Base-by-base conservation (phyloP, 306 rosid species). In the Geum urbanum region DNA sequence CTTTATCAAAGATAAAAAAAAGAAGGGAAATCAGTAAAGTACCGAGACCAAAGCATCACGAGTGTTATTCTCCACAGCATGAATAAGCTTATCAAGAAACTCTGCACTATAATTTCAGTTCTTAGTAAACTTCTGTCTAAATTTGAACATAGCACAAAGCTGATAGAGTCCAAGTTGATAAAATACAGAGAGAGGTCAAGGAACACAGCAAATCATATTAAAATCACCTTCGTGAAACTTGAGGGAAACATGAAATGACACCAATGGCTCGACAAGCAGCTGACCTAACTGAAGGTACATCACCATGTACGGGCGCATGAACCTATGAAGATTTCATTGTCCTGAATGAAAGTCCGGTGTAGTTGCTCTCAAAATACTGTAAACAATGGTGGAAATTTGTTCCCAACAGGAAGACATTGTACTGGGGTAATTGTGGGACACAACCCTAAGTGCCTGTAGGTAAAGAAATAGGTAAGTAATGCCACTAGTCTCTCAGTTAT, bases 231-330 rank as follows among this genome's bases (percentile, higher is more conserved):
- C 83, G 85, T 79, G 88, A 86, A 80, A 91, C 88, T 84, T 86
- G 88, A 59, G 90, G 95, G 84, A 94, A 88, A 81, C 92, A 88
- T 57, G 98, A 84, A 79, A 91, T 83, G 85, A 94, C 81, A 51
- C 98, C 98, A 75, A 91, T 83, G 75, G 98, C 98, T 69, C 98
- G 91, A 88, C 98, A 91, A 61, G 97, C 90, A 83, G 97, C 88
- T 78, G 96, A 86, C 77, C 92, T 87, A 78, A 94, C 98, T 9
- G 91, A 84, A 50, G 98, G 83, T 49, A 80, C 91, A 70, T 82
- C 83, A 51, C 88, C 96, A 16, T 72, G 61, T 24, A 82, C 27
- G 19, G 96, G 90, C 39, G 92, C 92, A 70, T 65, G 75, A 63
- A 83, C 79, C 98, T 94, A 80, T 68, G 77, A 77, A 72, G 70